phyloP scores from a whole-genome alignment of 345 rosid species.

The Citrus maxima region DNA sequence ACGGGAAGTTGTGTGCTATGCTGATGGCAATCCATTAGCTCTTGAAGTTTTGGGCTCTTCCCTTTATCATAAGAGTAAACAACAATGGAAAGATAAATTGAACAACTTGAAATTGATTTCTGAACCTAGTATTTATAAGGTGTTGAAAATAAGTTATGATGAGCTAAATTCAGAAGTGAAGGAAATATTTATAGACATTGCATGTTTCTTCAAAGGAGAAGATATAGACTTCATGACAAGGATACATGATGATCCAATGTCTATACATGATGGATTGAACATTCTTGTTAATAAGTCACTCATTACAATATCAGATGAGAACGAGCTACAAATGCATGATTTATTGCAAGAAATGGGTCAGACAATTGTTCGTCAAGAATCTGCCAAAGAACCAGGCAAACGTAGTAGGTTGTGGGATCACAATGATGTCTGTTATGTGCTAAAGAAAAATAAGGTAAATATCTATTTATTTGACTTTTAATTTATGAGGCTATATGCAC shows the following conservation, averaged over 20 bases:
- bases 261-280: neutral
- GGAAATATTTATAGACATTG: slow-evolving; percentile 40
- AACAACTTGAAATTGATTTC: too few species aligned
- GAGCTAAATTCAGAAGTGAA: slow-evolving; percentile 8
- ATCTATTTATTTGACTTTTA: neutral
- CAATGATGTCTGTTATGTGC: neutral
- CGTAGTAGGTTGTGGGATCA: slow-evolving; percentile 5
- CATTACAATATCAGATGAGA: slow-evolving; percentile 15
- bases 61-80: too few species aligned
- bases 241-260: slow-evolving; percentile 13
- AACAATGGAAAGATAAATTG: too few species aligned
- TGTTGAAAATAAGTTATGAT: too few species aligned
- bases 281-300: slow-evolving; percentile 30
- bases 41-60: neutral
- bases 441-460: neutral
- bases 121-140: too few species aligned
- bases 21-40: slow-evolving; percentile 17
- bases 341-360: slow-evolving; percentile 29
- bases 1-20: neutral
- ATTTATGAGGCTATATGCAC: too few species aligned
- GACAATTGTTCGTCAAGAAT: slow-evolving; percentile 8
- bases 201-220: slow-evolving; percentile 38
- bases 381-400: neutral
- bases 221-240: slow-evolving; percentile 10
- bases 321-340: slow-evolving; percentile 34